These are phyloP conservation scores for Viola odorata DNA, from an alignment of 345 rosid genomes.

Conservation along the genomic window DNA sequence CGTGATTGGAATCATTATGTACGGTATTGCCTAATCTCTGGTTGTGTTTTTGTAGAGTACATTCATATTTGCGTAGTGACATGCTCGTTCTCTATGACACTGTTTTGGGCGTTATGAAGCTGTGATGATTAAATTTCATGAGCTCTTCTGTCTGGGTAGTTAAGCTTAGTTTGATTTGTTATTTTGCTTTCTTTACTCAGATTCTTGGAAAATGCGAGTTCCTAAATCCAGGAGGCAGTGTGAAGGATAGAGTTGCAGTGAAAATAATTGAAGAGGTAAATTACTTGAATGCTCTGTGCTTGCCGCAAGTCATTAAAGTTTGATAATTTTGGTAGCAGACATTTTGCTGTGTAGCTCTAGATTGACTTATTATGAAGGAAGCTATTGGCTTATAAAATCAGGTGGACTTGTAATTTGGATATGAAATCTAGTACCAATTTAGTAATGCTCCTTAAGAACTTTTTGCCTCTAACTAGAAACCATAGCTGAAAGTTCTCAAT, in stretches of 20 bases:
- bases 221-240: slow-evolving; percentile 97
- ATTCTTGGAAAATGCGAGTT: slow-evolving; percentile 94
- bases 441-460: too few species aligned
- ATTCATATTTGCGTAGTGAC: background rate
- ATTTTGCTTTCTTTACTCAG: slow-evolving; percentile 31
- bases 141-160: background rate
- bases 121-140: too few species aligned
- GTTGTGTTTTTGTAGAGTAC: background rate
- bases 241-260: slow-evolving; percentile 85
- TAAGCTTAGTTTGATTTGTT: slow-evolving; percentile 4
- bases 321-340: background rate
- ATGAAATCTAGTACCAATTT: too few species aligned
- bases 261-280: slow-evolving; percentile 85
- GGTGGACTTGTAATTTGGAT: too few species aligned
- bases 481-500: too few species aligned
- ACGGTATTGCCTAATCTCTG: background rate
- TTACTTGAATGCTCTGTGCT: background rate
- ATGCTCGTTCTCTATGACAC: too few species aligned
- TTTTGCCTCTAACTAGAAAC: too few species aligned
- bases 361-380: background rate
- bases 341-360: background rate
- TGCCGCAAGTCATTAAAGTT: background rate
- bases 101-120: too few species aligned
- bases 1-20: background rate
- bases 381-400: too few species aligned